phyloP scores from a whole-genome alignment of 1,284 basidiomycete species.

The Apiotrichum porosum region DNA sequence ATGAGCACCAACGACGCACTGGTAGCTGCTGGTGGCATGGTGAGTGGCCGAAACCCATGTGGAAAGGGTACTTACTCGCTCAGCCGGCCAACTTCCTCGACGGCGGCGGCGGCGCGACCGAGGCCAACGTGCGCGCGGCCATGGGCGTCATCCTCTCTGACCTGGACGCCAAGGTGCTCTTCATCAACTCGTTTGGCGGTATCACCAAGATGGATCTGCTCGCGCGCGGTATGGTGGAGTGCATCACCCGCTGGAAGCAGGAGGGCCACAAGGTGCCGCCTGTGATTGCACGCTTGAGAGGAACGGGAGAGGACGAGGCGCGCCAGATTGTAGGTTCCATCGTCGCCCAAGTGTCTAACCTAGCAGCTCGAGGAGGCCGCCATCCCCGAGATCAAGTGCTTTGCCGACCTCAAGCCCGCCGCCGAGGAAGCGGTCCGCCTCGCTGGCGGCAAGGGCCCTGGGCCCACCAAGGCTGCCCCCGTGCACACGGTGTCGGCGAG shows the following conservation, averaged over 20 bases:
- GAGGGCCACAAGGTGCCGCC: conserved; percentile 6
- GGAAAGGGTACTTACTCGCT: background rate
- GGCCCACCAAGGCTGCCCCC: no score
- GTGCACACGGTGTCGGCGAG: background rate
- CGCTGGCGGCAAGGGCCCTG: conserved; percentile 2
- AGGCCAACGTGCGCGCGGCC: conserved; percentile 21
- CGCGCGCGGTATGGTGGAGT: conserved; percentile 10
- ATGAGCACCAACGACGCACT: conserved; percentile 25
- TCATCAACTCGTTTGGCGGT: conserved; percentile 28
- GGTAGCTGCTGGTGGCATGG: conserved; percentile 14
- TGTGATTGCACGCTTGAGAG: conserved; percentile 16
- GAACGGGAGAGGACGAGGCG: conserved; percentile 20
- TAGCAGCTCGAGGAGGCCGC: background rate
- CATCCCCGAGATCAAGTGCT: conserved; percentile 8
- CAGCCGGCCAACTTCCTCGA: conserved; percentile 27
- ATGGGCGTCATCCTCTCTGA: conserved; percentile 19
- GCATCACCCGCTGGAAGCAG: conserved; percentile 1
- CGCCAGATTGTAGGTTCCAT: conserved; percentile 11
- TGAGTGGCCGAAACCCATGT: background rate
- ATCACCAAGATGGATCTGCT: conserved; percentile 25
- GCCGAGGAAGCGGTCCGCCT: conserved; percentile 15
- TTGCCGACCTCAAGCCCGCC: conserved; percentile 15
- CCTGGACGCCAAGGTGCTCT: conserved; percentile 20
- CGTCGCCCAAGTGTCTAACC: background rate
- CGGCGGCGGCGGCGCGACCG: conserved; percentile 25